phyloP scores from a whole-genome alignment of 2,329 filamentous ascomycete species.

The Periconia digitata region DNA sequence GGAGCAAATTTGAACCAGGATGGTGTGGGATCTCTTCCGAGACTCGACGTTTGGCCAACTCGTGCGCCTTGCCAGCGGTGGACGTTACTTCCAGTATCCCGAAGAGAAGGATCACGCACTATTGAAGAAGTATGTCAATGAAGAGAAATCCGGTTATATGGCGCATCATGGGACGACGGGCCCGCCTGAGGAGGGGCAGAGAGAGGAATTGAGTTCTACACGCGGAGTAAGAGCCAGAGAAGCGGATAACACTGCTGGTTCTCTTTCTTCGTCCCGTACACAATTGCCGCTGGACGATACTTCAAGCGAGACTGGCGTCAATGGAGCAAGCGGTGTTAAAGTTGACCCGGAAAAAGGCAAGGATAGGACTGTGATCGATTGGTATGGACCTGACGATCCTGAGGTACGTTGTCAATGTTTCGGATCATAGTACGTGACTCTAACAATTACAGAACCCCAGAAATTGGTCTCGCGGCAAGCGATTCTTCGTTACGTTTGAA shows the following conservation, averaged over 20 bases:
- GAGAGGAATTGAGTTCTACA: conserved; percentile 19
- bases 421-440: background rate
- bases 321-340: conserved; percentile 44
- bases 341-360: conserved; percentile 57
- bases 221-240: background rate
- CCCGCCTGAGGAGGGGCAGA: conserved; percentile 34
- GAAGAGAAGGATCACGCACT: conserved; percentile 53
- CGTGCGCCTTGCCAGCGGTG: conserved; percentile 44
- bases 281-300: conserved; percentile 22
- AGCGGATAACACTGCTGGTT: conserved; percentile 11
- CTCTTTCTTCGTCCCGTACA: conserved; percentile 14
- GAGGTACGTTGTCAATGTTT: conserved; percentile 22
- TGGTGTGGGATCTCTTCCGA: conserved; percentile 43
- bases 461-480: conserved; percentile 51
- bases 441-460: conserved; percentile 43
- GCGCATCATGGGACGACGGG: conserved; percentile 49
- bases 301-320: conserved; percentile 9
- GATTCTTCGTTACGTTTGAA: conserved; percentile 48
- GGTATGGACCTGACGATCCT: conserved; percentile 53
- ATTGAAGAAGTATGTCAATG: conserved; percentile 53
- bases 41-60: conserved; percentile 47
- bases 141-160: conserved; percentile 53
- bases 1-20: background rate
- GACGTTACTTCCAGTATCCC: conserved; percentile 45
- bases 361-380: conserved; percentile 54